phyloP scores from a whole-genome alignment of 768 basidiomycete genomes.

The Sarcomyxa edulis region DNA sequence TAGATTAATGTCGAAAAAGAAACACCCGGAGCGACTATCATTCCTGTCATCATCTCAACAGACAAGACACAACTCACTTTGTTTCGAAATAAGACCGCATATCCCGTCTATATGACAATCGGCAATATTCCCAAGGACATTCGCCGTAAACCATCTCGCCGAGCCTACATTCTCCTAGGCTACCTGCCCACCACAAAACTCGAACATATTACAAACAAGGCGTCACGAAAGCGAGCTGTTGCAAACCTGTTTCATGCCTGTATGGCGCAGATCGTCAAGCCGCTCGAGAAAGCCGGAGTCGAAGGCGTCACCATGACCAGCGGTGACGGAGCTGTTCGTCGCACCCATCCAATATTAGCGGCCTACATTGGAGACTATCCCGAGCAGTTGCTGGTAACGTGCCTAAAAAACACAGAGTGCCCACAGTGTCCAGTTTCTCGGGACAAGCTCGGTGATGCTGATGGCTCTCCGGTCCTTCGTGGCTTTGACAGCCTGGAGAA shows the following conservation, averaged over 20 bases:
- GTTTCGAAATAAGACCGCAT: slow-evolving; percentile 34
- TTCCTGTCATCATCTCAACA: slow-evolving; percentile 38
- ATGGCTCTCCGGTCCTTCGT: slow-evolving; percentile 4
- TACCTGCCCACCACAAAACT: slow-evolving; percentile 35
- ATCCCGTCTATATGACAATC: slow-evolving; percentile 44
- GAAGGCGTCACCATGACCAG: slow-evolving; percentile 19
- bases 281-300: slow-evolving; percentile 19
- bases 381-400: slow-evolving; percentile 34
- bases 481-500: slow-evolving; percentile 10
- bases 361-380: slow-evolving; percentile 35
- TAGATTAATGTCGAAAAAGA: slow-evolving; percentile 17
- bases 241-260: slow-evolving; percentile 33
- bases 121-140: slow-evolving; percentile 39
- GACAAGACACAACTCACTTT: slow-evolving; percentile 40
- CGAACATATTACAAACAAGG: slow-evolving; percentile 19
- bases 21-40: slow-evolving; percentile 23
- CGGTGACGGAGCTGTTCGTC: slow-evolving; percentile 27
- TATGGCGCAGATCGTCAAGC: slow-evolving; percentile 21
- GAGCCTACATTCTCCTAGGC: slow-evolving; percentile 27
- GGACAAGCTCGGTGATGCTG: slow-evolving; percentile 14
- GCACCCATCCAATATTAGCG: slow-evolving; percentile 33
- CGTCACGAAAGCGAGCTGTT: slow-evolving; percentile 11
- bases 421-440: slow-evolving; percentile 16
- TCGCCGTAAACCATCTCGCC: slow-evolving; percentile 27
- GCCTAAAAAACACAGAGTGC: slow-evolving; percentile 20